Base-by-base conservation (phyloP, 2,329 filamentous ascomycete species). In the Xylariaceae sp. region DNA sequence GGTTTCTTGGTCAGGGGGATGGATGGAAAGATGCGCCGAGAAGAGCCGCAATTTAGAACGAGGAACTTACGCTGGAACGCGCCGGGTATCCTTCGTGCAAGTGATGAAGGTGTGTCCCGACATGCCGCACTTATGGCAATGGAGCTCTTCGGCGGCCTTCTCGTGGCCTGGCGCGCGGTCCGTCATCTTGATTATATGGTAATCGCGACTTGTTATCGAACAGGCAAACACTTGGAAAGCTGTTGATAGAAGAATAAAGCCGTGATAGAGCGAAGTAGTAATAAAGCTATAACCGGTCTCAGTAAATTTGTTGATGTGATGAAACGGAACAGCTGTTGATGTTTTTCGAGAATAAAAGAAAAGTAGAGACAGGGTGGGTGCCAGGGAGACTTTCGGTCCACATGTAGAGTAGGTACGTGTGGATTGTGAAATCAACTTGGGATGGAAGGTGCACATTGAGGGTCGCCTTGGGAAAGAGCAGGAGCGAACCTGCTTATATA, bases 111-210 rank as follows among this genome's bases (percentile, higher is more conserved):
- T 61, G 60, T 73, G 71, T 17, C 71, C 71, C 51, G 64, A 67
- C 62, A 71, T 63, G 47, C 71, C 71, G 64, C 71, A 73, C 55
- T 73, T 73, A 49, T 73, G 72, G 54, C 71, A 73, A 10, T 67
- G 66, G 13, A 60, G 68, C 17, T 71, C 69, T 55, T 69, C 68
- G 39, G 62, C 66, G n/a, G 62, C 63, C 42, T 68, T 60, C 60
- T 67, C 67, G 55, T 66, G 66, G 53, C 69, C 69, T 13, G 70
- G 67, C 13, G 67, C 66, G 47, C 56, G 64, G 56, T 68, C 64
- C 11, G 65, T 64, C 70, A 72, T 72, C 51, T 62, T 66, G 51
- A 48, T 58, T 42, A 37, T 6, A 34, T 57, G 47, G n/a, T 53
- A 30, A 11, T 18, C n/a, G 30, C 13, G 42, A 8, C 15, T 37